Conservation (phyloP, 345 rosid genomes). For the Heritiera fomes region DNA sequence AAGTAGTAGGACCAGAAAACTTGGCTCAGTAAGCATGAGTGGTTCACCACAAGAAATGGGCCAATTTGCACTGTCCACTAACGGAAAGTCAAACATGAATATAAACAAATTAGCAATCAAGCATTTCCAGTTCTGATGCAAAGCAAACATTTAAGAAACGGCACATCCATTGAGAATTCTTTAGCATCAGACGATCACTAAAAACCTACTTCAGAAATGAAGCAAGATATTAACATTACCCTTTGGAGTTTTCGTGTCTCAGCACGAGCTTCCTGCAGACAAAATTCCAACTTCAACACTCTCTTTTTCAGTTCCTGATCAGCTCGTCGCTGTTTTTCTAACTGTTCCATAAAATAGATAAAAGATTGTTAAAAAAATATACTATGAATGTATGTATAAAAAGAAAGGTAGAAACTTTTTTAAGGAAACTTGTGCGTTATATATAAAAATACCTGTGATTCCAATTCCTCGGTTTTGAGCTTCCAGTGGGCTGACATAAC, state of each 20-base stretch:
- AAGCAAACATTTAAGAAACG: not conserved
- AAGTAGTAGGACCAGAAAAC: not conserved
- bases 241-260: slow-evolving; percentile 80
- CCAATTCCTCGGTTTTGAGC: slow-evolving; percentile 73
- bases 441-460: slow-evolving; percentile 61
- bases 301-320: slow-evolving; percentile 89
- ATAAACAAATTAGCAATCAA: not conserved
- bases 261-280: slow-evolving; percentile 82
- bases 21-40: not conserved
- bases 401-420: not conserved
- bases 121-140: slow-evolving; percentile 8
- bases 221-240: slow-evolving; percentile 39
- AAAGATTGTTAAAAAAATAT: slow-evolving; percentile 16
- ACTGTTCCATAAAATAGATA: slow-evolving; percentile 39
- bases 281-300: slow-evolving; percentile 85
- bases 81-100: not conserved
- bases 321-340: slow-evolving; percentile 81
- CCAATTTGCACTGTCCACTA: not conserved
- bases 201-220: not conserved
- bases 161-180: too few species aligned
- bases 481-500: slow-evolving; percentile 86
- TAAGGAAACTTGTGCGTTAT: not conserved
- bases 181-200: not conserved
- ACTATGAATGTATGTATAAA: not conserved
- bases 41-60: not conserved